Conservation (phyloP, 192 early-diverging fungal genomes). For the Jimgerdemannia flammicorona region DNA sequence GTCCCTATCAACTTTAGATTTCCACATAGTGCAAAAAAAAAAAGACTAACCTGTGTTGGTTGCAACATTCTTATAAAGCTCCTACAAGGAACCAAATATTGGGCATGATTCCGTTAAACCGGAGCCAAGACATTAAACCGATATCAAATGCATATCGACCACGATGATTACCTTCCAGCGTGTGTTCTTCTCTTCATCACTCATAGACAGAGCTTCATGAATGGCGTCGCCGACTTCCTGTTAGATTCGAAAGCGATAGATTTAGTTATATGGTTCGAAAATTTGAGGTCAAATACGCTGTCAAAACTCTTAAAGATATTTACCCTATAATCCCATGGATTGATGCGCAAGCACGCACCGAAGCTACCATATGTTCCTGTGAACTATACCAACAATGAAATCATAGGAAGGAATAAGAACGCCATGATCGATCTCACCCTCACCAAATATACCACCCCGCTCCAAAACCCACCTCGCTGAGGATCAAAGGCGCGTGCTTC, state of each 20-base stretch:
- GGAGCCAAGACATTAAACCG: no score
- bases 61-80: conserved; percentile 61
- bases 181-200: conserved; percentile 65
- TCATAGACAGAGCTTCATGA: conserved; percentile 82
- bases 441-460: no score
- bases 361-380: conserved; percentile 92
- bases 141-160: neutral
- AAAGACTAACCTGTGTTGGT: conserved; percentile 44
- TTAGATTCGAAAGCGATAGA: neutral
- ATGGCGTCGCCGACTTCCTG: conserved; percentile 85
- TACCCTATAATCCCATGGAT: conserved; percentile 86
- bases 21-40: neutral
- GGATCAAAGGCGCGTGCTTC: conserved; percentile 75
- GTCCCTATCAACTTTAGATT: no score
- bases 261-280: no score
- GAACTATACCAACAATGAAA: conserved; percentile 48
- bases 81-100: no score
- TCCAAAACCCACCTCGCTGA: conserved; percentile 84
- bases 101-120: no score
- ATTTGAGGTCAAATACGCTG: no score
- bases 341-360: conserved; percentile 82
- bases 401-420: neutral
- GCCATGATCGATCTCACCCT: no score
- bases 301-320: no score
- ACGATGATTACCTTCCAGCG: conserved; percentile 58